These are phyloP conservation scores for Stentor roeselii DNA, from an alignment of 73 alveolate species.

Conservation along the genomic window DNA sequence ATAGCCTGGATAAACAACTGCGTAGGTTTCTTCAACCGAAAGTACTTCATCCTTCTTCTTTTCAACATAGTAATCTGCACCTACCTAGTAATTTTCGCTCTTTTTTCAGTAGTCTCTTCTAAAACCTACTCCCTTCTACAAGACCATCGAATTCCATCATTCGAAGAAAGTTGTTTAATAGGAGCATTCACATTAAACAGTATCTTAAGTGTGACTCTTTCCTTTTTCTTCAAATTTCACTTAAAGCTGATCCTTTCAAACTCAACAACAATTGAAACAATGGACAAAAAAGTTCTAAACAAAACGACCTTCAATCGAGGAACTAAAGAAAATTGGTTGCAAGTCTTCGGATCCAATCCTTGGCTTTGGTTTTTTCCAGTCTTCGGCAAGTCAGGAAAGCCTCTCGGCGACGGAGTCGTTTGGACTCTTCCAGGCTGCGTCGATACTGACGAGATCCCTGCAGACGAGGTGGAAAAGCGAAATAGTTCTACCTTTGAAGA, in stretches of 20 bases:
- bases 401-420: slow-evolving; percentile 93
- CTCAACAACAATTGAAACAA: slow-evolving; percentile 91
- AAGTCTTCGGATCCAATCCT: slow-evolving; percentile 87
- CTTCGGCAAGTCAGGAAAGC: slow-evolving; percentile 73
- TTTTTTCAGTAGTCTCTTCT: slow-evolving; percentile 29
- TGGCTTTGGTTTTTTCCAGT: slow-evolving; percentile 86
- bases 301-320: slow-evolving; percentile 68
- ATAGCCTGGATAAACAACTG: slow-evolving; percentile 85
- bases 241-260: slow-evolving; percentile 66
- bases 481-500: neutral
- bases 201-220: slow-evolving; percentile 52
- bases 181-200: slow-evolving; percentile 39
- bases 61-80: slow-evolving; percentile 58
- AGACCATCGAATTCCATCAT: slow-evolving; percentile 25
- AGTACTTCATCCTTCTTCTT: slow-evolving; percentile 72
- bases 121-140: neutral
- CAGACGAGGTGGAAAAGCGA: neutral
- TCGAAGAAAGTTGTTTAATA: slow-evolving; percentile 33
- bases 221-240: slow-evolving; percentile 85
- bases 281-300: slow-evolving; percentile 61
- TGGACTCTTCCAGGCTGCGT: slow-evolving; percentile 52
- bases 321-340: slow-evolving; percentile 54
- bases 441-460: neutral
- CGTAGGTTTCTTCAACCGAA: slow-evolving; percentile 86
- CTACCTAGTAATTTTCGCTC: slow-evolving; percentile 40